Evolutionary conservation across 257 asterid species (phyloP).

Genomic region (Rehmannia glutinosa): DNA sequence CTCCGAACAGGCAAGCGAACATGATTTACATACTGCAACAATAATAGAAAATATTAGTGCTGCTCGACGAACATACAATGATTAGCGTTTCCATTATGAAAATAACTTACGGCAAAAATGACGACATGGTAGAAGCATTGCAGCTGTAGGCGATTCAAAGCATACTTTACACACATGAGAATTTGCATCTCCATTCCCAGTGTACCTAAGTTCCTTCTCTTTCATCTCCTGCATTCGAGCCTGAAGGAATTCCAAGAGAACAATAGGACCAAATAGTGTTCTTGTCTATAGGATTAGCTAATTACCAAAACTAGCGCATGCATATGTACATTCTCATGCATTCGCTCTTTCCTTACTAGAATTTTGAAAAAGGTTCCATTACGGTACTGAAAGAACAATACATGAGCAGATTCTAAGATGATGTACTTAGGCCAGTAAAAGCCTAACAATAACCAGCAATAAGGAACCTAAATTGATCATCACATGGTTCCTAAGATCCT

Average conservation of each 20-base stretch:
- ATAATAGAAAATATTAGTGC: slow-evolving; percentile 17
- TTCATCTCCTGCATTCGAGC: slow-evolving; percentile 97
- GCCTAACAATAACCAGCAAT: not conserved
- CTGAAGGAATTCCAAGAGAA: slow-evolving; percentile 30
- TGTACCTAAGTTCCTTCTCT: slow-evolving; percentile 67
- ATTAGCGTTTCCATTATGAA: slow-evolving; percentile 5
- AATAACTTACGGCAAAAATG: slow-evolving; percentile 86
- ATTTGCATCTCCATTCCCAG: slow-evolving; percentile 71
- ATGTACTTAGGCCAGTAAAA: not conserved
- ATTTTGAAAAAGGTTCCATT: not conserved
- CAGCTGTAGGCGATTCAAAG: slow-evolving; percentile 83
- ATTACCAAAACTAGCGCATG: not conserved
- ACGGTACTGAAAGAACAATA: not conserved
- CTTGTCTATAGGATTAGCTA: not conserved
- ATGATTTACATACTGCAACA: slow-evolving; percentile 88
- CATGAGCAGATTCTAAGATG: not conserved
- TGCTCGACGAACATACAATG: not conserved
- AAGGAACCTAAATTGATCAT: not conserved
- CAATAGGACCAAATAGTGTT: slow-evolving; percentile 9
- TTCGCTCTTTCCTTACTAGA: not conserved
- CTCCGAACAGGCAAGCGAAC: slow-evolving; percentile 93
- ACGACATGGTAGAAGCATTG: slow-evolving; percentile 98
- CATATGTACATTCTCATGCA: not conserved
- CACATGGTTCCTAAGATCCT: not conserved
- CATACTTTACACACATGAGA: slow-evolving; percentile 92